Base-by-base conservation (phyloP, 139 green algal species). In the Ettlia oleoabundans region DNA sequence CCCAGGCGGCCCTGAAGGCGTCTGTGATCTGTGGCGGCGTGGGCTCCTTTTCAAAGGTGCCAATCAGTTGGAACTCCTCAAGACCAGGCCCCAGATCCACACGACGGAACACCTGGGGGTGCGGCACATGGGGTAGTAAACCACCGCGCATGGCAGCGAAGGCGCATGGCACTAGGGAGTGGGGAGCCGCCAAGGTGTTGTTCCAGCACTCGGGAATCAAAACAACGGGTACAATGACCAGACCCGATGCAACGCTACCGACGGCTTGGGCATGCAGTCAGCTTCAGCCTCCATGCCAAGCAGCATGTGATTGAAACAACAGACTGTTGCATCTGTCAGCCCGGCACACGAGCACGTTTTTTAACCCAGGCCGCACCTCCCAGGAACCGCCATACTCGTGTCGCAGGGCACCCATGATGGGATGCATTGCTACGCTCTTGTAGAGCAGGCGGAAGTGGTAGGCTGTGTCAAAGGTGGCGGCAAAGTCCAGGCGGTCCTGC, bases 381-480 rank as follows among this genome's bases (percentile, higher is more conserved):
- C 90, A 94, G 3, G 67, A 70, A 0, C 80, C 76, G 7, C 85
- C 90, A 47, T 92, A 91, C 7, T 35, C 22, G 72, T 92, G 81
- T 1, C 91, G 79, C 68, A 94, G 66, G 15, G 88, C 88, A 0
- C 91, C 90, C 87, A 91, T 91, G 74, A 94, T 94, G 13, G 91
- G 91, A 80, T 91, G 92, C 78, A 90, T 90, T 30, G 82, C 74
- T 0, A 68, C 62, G 6, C 82, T 80, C 61, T 69, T 62, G 68
- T 84, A 94, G 37, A 94, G 80, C 63, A 94, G 82, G 13, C 91
- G 82, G 81, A 93, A 94, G 69, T 94, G 90, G 62, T 92, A 93
- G 0, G 85, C 90, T 22, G 61, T 10, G 9, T 62, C 37, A 38
- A 92, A 93, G 40, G 84, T 88, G 22, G 76, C 65, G 22, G 86